Conservation (phyloP, 2,329 filamentous ascomycete species). For the Fusarium secorum region DNA sequence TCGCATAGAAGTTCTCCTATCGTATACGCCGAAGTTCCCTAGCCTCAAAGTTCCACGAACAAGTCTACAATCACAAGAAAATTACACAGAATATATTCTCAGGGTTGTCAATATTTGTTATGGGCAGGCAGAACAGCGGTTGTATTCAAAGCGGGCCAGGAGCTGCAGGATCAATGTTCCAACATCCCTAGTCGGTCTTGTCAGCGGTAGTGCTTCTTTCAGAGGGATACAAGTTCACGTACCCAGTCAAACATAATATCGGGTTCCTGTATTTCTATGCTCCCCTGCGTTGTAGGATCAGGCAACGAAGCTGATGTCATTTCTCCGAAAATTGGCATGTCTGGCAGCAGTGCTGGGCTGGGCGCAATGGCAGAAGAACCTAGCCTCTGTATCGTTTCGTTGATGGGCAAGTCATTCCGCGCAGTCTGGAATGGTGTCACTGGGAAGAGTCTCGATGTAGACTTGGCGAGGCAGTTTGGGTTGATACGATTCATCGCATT, state of each 20-base stretch:
- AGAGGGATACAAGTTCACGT: neutral
- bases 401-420: too few relatives aligned
- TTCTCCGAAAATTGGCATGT: neutral
- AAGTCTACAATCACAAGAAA: neutral
- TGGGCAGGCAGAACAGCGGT: neutral
- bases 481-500: neutral
- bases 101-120: neutral
- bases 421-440: neutral
- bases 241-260: neutral
- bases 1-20: neutral
- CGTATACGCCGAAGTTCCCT: neutral
- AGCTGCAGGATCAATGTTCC: neutral
- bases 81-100: neutral
- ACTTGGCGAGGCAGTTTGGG: neutral
- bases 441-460: neutral
- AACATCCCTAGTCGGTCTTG: neutral
- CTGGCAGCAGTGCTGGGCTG: fast-evolving
- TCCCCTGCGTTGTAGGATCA: neutral
- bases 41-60: neutral
- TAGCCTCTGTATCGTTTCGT: neutral
- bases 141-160: neutral
- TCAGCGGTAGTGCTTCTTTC: neutral
- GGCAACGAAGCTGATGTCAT: neutral
- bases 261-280: neutral
- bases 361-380: neutral